These are phyloP conservation scores for Zymoseptoria passerinii DNA, from an alignment of 2,329 filamentous ascomycete species.

Conservation along the genomic window DNA sequence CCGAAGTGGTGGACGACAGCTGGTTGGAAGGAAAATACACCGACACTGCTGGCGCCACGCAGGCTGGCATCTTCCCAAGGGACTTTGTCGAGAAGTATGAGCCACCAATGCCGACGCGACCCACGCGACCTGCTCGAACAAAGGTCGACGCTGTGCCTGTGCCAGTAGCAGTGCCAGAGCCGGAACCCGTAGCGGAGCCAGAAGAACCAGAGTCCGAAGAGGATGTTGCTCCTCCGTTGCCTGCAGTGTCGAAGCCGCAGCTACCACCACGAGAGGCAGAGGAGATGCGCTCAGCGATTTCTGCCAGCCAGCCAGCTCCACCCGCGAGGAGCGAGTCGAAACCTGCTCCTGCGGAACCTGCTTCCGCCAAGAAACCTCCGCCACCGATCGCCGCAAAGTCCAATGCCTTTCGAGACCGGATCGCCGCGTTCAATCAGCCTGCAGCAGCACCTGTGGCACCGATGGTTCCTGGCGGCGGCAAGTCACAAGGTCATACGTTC, in stretches of 20 bases:
- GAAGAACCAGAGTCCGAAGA: slow-evolving; percentile 13
- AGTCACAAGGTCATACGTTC: slow-evolving; percentile 56
- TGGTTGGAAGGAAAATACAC: slow-evolving; percentile 89
- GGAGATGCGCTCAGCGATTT: slow-evolving; percentile 21
- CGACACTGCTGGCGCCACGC: slow-evolving; percentile 63
- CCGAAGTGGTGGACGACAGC: slow-evolving; percentile 82
- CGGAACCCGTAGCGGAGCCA: slow-evolving; percentile 26
- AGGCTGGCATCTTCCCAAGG: slow-evolving; percentile 82
- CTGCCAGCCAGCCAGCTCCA: slow-evolving; percentile 13
- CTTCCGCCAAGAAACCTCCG: slow-evolving; percentile 49
- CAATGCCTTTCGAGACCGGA: slow-evolving; percentile 85
- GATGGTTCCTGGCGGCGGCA: slow-evolving; percentile 65
- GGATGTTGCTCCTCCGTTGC: slow-evolving; percentile 24
- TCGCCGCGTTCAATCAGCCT: slow-evolving; percentile 92
- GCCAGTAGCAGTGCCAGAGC: slow-evolving; percentile 17
- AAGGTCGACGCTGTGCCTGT: slow-evolving; percentile 50
- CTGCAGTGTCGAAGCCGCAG: slow-evolving; percentile 30
- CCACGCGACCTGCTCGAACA: slow-evolving; percentile 58
- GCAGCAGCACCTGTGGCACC: slow-evolving; percentile 80
- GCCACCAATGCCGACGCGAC: slow-evolving; percentile 79
- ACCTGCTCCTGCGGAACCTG: slow-evolving; percentile 31
- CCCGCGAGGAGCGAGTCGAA: slow-evolving; percentile 21
- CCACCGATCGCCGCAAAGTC: slow-evolving; percentile 61
- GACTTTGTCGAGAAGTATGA: slow-evolving; percentile 98
- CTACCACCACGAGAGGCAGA: slow-evolving; percentile 25